Base-by-base conservation (phyloP, 179 eudicot genomes). In the Camellia oleifera region DNA sequence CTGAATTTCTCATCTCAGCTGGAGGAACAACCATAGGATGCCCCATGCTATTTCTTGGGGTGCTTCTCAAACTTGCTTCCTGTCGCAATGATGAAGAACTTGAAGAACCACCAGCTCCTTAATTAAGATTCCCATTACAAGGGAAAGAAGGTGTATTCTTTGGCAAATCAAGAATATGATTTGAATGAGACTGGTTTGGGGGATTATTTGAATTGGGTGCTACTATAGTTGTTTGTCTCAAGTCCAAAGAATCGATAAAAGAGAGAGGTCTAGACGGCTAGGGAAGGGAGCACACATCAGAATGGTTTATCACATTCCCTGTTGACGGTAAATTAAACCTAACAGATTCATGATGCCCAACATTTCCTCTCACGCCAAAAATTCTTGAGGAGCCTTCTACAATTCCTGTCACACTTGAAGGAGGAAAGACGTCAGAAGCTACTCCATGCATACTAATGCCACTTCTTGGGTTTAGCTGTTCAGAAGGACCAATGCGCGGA, bases 331-430 rank as follows among this genome's bases (percentile, higher is more conserved):
- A 65, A 82, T 69, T 71, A 74, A 78, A 76, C 23, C 44, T 58
- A 78, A 60, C 58, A 18, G 79, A 14, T 68, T 83, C 88, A 17
- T 57, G 78, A 64, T 80, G 82, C 17, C 79, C 82, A 12, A 5
- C 63, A 77, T 87, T 77, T 20, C 56, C 50, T 77, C 86, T 82
- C 5, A 44, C 23, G 46, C 81, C 74, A 58, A 40, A 79, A 74
- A 76, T 82, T 77, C 87, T 88, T 8, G 86, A 32, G 8, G 86
- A 81, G 82, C 75, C 80, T 74, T 87, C 89, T 10, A 66, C 81
- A 53, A 63, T 74, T 65, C 70, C 82, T 66, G 79, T 70, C 42
- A 58, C 76, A 57, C 74, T 77, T 20, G 54, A 65, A 42, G 87
- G 83, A 66, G 84, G 79, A 72, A 80, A 80, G 66, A 64, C 60